phyloP scores from a whole-genome alignment of 2,329 filamentous ascomycete species.

The Trichoderma aggressivum region DNA sequence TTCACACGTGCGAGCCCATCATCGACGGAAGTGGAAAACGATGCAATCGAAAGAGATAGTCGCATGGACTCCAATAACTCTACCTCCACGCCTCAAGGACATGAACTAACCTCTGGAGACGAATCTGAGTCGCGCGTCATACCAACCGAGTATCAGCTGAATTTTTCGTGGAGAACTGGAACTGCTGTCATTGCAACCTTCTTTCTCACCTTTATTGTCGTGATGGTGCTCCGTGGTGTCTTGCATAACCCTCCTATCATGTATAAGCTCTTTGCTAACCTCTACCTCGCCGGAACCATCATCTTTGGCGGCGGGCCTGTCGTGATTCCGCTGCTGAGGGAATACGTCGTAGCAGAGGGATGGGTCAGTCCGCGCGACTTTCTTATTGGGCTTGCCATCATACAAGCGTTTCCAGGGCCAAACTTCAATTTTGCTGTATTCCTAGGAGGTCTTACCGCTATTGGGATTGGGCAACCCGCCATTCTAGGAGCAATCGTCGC shows the following conservation, averaged over 20 bases:
- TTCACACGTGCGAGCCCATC: neutral
- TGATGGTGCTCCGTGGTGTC: neutral
- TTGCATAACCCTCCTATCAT: neutral
- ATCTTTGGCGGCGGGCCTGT: constrained; percentile 64
- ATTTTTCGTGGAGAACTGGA: neutral
- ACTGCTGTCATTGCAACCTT: neutral
- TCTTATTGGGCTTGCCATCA: constrained; percentile 67
- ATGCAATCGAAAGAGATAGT: neutral
- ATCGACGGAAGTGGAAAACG: neutral
- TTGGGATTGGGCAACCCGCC: neutral
- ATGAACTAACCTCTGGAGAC: neutral
- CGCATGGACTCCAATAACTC: neutral
- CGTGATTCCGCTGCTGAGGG: constrained; percentile 60
- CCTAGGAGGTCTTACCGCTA: neutral
- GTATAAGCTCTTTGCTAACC: neutral
- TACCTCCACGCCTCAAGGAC: neutral
- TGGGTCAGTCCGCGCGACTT: constrained; percentile 72
- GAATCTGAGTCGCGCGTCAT: neutral
- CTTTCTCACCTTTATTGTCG: neutral
- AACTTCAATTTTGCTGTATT: neutral
- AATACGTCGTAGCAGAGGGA: constrained; percentile 62
- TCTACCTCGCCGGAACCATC: constrained; percentile 43
- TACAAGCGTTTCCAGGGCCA: constrained; percentile 37
- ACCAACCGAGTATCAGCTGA: neutral
- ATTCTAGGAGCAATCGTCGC: neutral